Percentiles rank a stretch among this genome's conserved stretches.
These are phyloP conservation scores for Gracilaria domingensis DNA, from an alignment of 23 red algal species.

Conservation along the genomic window DNA sequence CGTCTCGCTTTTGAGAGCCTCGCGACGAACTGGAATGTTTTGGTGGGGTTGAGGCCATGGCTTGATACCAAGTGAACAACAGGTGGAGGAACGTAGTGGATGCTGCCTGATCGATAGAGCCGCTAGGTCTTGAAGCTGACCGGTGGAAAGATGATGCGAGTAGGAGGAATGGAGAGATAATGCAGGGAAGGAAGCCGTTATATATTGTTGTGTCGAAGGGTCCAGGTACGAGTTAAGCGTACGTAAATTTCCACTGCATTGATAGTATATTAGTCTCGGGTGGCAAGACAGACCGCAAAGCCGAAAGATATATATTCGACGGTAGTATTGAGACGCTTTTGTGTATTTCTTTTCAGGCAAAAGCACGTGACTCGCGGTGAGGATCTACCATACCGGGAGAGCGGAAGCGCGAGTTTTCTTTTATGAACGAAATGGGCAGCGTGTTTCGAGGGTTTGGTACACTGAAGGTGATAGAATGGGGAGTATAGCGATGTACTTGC, in stretches of 20 bases:
- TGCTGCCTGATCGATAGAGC: neutral
- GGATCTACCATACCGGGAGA: neutral
- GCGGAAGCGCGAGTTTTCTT: no score
- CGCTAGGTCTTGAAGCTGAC: neutral
- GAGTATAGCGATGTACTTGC: no score
- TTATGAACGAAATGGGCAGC: neutral
- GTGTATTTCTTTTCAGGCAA: neutral
- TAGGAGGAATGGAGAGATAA: neutral
- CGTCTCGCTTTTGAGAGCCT: neutral
- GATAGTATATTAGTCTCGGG: neutral
- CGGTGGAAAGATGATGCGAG: neutral
- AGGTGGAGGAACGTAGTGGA: neutral
- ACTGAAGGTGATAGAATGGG: no score
- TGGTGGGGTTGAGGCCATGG: neutral
- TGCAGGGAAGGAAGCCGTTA: neutral
- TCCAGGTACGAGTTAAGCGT: neutral
- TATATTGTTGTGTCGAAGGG: neutral
- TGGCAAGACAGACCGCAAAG: neutral
- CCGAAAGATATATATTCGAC: no score
- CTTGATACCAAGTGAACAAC: neutral
- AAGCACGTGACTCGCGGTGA: neutral
- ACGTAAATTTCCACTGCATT: neutral
- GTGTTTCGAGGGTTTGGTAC: no score
- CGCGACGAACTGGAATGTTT: neutral
- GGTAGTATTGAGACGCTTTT: neutral